Conservation (phyloP, 331 rosid genomes). For the Rhamnella rubrinervis region DNA sequence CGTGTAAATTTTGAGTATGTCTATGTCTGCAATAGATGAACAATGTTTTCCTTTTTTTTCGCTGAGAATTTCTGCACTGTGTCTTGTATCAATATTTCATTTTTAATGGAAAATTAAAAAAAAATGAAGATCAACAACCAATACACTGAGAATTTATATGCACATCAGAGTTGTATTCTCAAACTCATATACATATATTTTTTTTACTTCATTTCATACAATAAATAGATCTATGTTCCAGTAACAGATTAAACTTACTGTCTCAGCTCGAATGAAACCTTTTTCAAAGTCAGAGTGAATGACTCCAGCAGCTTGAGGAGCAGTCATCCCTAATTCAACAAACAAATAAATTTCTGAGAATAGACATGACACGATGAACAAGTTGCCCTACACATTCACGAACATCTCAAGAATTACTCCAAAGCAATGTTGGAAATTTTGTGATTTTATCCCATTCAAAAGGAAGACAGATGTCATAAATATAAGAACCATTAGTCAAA, state of each 20-base stretch:
- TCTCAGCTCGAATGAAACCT: constrained; percentile 97
- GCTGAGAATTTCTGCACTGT: neutral
- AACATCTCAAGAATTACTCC: constrained; percentile 20
- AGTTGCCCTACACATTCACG: constrained; percentile 5
- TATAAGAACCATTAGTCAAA: too few relatives aligned
- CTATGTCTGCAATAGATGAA: too few relatives aligned
- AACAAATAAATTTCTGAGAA: constrained; percentile 23
- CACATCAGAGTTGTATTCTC: neutral
- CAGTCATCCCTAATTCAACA: constrained; percentile 85
- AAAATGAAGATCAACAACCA: neutral
- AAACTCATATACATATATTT: neutral
- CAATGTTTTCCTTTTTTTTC: too few relatives aligned
- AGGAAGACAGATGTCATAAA: too few relatives aligned
- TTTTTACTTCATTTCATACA: too few relatives aligned
- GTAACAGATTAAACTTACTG: constrained; percentile 39
- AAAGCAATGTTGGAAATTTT: constrained; percentile 15
- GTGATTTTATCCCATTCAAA: too few relatives aligned
- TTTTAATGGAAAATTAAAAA: too few relatives aligned
- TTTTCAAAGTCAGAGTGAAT: constrained; percentile 99
- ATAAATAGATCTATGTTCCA: neutral
- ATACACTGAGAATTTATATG: neutral
- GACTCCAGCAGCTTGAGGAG: constrained; percentile 99
- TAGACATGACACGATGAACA: neutral
- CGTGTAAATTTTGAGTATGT: too few relatives aligned
- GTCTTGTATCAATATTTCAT: neutral